Evolutionary conservation across 2,329 filamentous ascomycete genomes (phyloP), one percentile per base, ranked within the genome.

Genomic region (Sporothrix humicola): DNA sequence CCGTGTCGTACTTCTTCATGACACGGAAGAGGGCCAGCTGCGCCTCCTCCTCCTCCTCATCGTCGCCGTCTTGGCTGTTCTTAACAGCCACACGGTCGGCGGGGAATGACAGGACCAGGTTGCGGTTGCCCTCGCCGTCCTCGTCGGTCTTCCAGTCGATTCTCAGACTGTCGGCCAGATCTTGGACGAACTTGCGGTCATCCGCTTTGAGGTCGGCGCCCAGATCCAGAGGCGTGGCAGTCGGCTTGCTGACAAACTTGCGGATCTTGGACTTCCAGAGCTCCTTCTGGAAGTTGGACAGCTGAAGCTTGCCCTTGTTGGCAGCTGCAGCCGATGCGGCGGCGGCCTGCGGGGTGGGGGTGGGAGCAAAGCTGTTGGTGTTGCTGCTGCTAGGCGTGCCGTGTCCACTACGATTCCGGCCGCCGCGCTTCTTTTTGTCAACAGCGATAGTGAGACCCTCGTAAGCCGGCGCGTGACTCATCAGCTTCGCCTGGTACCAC

Each of bases 101-200:
- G 5, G 88, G 87, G 73, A 87, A 86, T 13, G 84, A 80, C 13
- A 90, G 75, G 5, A 88, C 76, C 12, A 90, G 82, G 76, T 86
- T 85, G 5, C 88, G 86, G 74, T 84, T 82, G 17, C 87, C 88
- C 37, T 87, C 84, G 2, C 87, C 86, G 73, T 89, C 87, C 76
- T 88, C 85, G 75, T 87, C 83, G 0, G 88, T 90, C 61, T 84
- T 84, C 88, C 88, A 90, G 52, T 86, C 82, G 26, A 90, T 81
- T 77, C 87, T 86, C 79, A 89, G 85, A 54, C 85, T 85, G 74
- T 89, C 87, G 1, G 95, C 94, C 76, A 97, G 85, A 76, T 96
- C 93, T 81, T 98, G 93, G 6, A 97, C 91, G 79, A 99, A 99
- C 80, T 95, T 95, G 75, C 96, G 92, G 82, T 99, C 95, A 48